Conservation (phyloP, 805 yeast species). For the Candida caryicola region DNA sequence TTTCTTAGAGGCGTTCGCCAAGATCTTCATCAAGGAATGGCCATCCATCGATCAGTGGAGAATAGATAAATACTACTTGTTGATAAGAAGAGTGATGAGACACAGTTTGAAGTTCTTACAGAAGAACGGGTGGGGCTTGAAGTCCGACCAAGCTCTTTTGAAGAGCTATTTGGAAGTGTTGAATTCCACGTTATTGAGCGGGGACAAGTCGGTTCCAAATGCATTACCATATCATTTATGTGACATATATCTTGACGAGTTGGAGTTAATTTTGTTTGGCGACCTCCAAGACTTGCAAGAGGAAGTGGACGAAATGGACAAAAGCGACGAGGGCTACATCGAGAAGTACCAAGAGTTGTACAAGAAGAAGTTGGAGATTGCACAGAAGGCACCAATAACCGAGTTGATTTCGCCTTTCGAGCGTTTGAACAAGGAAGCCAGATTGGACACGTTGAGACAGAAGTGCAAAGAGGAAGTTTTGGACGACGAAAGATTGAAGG, state of each 20-base stretch:
- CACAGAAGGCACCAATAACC: slow-evolving; percentile 50
- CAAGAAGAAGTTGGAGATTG: slow-evolving; percentile 29
- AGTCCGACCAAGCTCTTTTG: slow-evolving; percentile 54
- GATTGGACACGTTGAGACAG: slow-evolving; percentile 60
- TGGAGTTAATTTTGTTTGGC: slow-evolving; percentile 62
- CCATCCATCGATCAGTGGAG: slow-evolving; percentile 77
- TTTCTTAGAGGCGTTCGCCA: slow-evolving; percentile 80
- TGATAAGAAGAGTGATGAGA: slow-evolving; percentile 73
- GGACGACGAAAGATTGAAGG: slow-evolving; percentile 56
- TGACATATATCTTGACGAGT: slow-evolving; percentile 82
- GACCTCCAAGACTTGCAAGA: slow-evolving; percentile 46
- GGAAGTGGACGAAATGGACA: slow-evolving; percentile 26
- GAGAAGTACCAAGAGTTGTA: slow-evolving; percentile 31
- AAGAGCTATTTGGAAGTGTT: slow-evolving; percentile 44
- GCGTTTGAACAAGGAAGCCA: slow-evolving; percentile 45
- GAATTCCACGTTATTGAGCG: slow-evolving; percentile 50
- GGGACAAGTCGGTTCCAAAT: slow-evolving; percentile 57
- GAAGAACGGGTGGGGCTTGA: slow-evolving; percentile 52
- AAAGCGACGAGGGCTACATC: slow-evolving; percentile 30
- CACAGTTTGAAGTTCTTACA: slow-evolving; percentile 60
- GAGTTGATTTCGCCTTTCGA: slow-evolving; percentile 60
- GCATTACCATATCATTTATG: slow-evolving; percentile 82
- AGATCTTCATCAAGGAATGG: slow-evolving; percentile 79
- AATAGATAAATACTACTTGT: slow-evolving; percentile 78
- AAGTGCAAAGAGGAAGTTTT: slow-evolving; percentile 67